Percentiles rank a stretch among this genome's conserved stretches.
Conservation (phyloP, 306 rosid genomes). For the Benincasa hispida region DNA sequence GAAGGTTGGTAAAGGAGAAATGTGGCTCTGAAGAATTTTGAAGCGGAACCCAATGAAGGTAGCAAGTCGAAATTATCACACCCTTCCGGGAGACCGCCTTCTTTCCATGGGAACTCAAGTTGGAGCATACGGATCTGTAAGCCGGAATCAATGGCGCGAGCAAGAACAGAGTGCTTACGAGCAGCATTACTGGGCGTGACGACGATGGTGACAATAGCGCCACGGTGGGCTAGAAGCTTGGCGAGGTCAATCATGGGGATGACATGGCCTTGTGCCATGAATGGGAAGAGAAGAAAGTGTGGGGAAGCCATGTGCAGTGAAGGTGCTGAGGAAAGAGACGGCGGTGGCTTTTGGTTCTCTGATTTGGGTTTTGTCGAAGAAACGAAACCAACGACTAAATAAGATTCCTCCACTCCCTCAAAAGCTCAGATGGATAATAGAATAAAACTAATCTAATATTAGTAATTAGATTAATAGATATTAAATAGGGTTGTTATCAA, state of each 20-base stretch:
- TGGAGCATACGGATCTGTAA: neutral
- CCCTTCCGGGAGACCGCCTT: neutral
- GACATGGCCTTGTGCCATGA: conserved; percentile 37
- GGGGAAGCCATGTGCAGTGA: neutral
- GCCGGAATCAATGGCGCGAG: conserved; percentile 13
- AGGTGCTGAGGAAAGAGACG: no score
- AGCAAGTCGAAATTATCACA: neutral
- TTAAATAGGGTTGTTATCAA: no score
- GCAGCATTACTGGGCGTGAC: conserved; percentile 18
- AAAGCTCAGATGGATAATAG: no score
- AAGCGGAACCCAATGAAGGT: neutral
- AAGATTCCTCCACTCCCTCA: no score
- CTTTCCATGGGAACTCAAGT: neutral
- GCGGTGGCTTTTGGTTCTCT: no score
- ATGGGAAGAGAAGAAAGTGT: conserved; percentile 19
- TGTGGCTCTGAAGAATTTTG: neutral
- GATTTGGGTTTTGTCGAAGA: no score
- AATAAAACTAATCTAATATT: no score
- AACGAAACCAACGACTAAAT: no score
- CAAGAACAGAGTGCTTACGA: conserved; percentile 9
- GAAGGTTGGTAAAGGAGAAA: conserved; percentile 23
- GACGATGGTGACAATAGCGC: conserved; percentile 18
- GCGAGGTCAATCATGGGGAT: conserved; percentile 33
- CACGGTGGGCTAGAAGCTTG: conserved; percentile 18
- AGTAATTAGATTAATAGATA: no score